Conservation (phyloP, 306 rosid genomes). For the Abrus precatorius region DNA sequence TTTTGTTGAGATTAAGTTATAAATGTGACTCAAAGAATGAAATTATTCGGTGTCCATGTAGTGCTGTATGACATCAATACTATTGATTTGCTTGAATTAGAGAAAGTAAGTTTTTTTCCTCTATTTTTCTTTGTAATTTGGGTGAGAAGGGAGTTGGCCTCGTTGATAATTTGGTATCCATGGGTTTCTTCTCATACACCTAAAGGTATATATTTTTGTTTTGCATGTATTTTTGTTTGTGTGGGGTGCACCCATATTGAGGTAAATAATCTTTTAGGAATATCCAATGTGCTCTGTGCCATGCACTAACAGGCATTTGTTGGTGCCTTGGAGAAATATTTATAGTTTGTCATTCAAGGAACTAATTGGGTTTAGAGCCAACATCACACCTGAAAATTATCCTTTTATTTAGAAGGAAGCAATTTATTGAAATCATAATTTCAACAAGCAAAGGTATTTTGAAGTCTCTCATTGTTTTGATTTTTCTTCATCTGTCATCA, state of each 20-base stretch:
- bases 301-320: conserved; percentile 17
- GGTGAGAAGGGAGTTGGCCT: not conserved
- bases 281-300: not conserved
- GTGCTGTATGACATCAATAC: conserved; percentile 13
- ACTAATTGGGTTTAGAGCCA: conserved; percentile 14
- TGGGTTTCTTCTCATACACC: not conserved
- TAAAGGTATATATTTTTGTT: not conserved
- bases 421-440: conserved; percentile 34
- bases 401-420: conserved; percentile 23
- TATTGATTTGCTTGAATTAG: conserved; percentile 20
- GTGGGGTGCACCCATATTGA: conserved; percentile 14
- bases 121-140: not conserved
- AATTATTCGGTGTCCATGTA: not conserved
- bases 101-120: not conserved
- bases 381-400: not conserved
- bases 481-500: conserved; percentile 8
- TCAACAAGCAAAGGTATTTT: conserved; percentile 23
- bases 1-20: conserved; percentile 17
- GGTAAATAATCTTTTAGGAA: conserved; percentile 29
- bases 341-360: conserved; percentile 1
- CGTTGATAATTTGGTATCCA: not conserved
- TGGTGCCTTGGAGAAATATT: conserved; percentile 16
- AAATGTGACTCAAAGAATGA: not conserved
- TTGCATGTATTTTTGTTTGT: not conserved
- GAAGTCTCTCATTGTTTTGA: conserved; percentile 7